phyloP scores from a whole-genome alignment of 331 rosid genomes.

The Malus hybrid region DNA sequence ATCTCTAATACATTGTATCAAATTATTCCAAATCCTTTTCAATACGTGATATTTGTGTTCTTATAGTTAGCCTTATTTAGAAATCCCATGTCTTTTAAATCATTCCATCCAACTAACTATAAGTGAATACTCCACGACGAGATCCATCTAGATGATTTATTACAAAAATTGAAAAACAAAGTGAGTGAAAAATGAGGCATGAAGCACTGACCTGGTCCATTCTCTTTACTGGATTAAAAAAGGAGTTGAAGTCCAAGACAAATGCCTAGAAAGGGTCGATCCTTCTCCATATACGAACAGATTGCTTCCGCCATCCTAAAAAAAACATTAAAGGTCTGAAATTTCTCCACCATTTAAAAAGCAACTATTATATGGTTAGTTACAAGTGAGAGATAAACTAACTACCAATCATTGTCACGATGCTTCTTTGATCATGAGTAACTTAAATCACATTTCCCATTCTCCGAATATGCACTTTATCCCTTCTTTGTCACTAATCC shows the following conservation, averaged over 20 bases:
- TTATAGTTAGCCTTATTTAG: background rate
- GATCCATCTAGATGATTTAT: background rate
- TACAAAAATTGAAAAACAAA: background rate
- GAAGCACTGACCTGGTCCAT: constrained; percentile 58
- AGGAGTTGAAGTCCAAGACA: constrained; percentile 98
- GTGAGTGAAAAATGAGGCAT: background rate
- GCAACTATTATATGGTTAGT: background rate
- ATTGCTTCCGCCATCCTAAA: constrained; percentile 92
- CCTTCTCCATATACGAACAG: constrained; percentile 68
- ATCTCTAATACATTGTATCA: background rate
- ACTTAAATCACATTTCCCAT: background rate
- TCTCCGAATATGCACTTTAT: background rate
- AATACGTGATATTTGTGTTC: background rate
- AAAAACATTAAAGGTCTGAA: constrained; percentile 8
- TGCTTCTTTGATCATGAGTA: background rate
- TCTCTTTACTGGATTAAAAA: constrained; percentile 89
- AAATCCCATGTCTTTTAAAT: background rate
- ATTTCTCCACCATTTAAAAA: background rate
- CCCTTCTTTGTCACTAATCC: background rate
- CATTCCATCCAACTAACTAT: background rate
- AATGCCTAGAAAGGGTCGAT: constrained; percentile 85
- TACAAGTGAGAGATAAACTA: background rate
- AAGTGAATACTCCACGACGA: background rate
- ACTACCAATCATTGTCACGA: background rate
- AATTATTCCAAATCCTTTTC: background rate